Evolutionary conservation across 1,284 basidiomycete species (phyloP).

Genomic region (Cryptococcus jaspeensis): DNA sequence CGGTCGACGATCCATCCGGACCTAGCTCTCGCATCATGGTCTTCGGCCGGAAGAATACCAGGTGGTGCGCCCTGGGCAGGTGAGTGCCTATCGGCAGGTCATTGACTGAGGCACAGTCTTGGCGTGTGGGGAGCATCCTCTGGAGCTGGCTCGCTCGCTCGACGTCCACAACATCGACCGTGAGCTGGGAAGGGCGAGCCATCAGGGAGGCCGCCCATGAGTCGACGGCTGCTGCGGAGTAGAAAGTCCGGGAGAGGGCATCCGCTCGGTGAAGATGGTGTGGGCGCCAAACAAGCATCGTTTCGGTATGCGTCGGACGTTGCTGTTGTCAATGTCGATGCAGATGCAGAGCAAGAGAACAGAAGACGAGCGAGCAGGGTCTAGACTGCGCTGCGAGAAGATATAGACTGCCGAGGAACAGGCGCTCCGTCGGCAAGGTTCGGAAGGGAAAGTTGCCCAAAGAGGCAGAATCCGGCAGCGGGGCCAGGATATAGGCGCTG

Average conservation of each 20-base stretch:
- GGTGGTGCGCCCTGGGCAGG: conserved; percentile 65
- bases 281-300: not conserved
- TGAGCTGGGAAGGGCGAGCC: not conserved
- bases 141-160: conserved; percentile 14
- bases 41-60: conserved; percentile 71
- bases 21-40: conserved; percentile 61
- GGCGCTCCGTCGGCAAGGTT: no score
- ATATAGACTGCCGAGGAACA: no score
- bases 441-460: no score
- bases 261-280: not conserved
- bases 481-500: no score
- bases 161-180: conserved; percentile 6
- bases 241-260: no score
- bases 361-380: no score
- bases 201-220: not conserved
- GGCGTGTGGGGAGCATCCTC: conserved; percentile 66
- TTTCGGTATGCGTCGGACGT: no score
- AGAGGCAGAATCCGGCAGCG: no score
- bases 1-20: conserved; percentile 60
- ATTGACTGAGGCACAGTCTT: conserved; percentile 35
- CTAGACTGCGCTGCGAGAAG: no score
- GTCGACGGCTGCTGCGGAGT: no score
- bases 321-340: no score
- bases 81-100: conserved; percentile 45
- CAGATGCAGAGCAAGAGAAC: no score